Conservation (phyloP, 495 filamentous ascomycete genomes). For the Thozetella sp. region DNA sequence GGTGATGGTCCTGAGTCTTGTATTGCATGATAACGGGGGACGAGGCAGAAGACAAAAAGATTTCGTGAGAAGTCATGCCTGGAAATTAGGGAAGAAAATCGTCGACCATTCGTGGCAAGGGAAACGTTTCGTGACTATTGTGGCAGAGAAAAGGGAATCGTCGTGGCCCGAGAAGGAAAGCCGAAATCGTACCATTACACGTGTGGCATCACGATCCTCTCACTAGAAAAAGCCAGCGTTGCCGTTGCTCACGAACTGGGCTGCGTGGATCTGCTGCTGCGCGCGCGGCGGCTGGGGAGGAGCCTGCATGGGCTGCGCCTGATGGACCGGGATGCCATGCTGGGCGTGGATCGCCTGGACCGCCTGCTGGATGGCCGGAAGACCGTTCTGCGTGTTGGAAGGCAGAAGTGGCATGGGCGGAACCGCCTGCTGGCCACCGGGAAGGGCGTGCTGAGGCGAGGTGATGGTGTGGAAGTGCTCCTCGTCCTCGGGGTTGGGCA, state of each 20-base stretch:
- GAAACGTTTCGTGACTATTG: slow-evolving; percentile 26
- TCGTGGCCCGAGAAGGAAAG: slow-evolving; percentile 5
- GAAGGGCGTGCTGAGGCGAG: not conserved
- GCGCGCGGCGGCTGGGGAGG: slow-evolving; percentile 18
- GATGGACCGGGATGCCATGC: not conserved
- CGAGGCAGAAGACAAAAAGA: slow-evolving; percentile 14
- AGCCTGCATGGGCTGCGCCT: slow-evolving; percentile 12
- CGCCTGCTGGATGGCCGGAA: not conserved
- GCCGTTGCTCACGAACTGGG: slow-evolving; percentile 9
- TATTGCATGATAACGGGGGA: slow-evolving; percentile 18
- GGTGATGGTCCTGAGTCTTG: slow-evolving; percentile 15
- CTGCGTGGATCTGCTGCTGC: slow-evolving; percentile 23
- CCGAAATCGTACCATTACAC: slow-evolving; percentile 32
- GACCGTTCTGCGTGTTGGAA: not conserved
- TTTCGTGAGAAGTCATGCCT: slow-evolving; percentile 19
- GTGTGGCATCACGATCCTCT: slow-evolving; percentile 9
- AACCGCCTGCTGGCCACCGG: not conserved
- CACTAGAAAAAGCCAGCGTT: slow-evolving; percentile 28
- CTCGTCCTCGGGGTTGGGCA: slow-evolving; percentile 11
- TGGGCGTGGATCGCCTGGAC: not conserved
- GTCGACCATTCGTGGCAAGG: slow-evolving; percentile 21
- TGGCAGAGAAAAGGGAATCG: slow-evolving; percentile 25
- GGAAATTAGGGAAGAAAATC: slow-evolving; percentile 1
- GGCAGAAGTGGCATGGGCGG: not conserved
- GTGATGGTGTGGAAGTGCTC: not conserved